Evolutionary conservation across 2,329 filamentous ascomycete species (phyloP).

Genomic region (Paecilomyces sp.): DNA sequence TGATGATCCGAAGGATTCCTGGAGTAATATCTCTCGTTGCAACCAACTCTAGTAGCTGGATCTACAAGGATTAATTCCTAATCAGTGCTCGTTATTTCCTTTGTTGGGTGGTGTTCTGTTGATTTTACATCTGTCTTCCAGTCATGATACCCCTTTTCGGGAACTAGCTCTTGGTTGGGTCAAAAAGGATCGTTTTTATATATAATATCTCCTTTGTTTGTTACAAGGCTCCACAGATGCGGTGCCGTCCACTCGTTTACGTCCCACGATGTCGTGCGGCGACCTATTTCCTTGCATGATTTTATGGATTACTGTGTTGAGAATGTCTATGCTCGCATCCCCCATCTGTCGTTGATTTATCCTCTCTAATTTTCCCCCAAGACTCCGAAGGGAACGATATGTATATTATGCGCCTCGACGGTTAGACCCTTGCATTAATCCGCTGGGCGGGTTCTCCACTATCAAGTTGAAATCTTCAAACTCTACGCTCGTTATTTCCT

Average conservation of each 20-base stretch:
- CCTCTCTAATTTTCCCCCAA: neutral
- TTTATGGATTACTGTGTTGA: neutral
- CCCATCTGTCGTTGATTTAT: neutral
- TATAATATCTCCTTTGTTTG: neutral
- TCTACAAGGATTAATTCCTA: neutral
- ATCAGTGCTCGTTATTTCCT: neutral
- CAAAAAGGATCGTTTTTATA: neutral
- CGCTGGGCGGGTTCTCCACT: neutral
- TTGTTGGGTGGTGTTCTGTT: neutral
- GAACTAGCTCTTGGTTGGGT: neutral
- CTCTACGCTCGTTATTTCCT: neutral
- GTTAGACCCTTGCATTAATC: neutral
- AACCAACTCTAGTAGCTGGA: neutral
- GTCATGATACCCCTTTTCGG: neutral
- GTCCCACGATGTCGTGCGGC: neutral
- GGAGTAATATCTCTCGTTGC: neutral
- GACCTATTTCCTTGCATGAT: neutral
- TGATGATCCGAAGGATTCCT: neutral
- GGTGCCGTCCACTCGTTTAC: neutral
- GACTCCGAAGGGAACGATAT: neutral
- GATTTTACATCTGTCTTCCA: neutral
- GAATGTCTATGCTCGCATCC: neutral
- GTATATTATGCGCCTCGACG: neutral
- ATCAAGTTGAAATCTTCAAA: neutral
- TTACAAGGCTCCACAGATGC: neutral